Base-by-base conservation (phyloP, 805 yeast species). In the Nakazawaea ambrosiae region DNA sequence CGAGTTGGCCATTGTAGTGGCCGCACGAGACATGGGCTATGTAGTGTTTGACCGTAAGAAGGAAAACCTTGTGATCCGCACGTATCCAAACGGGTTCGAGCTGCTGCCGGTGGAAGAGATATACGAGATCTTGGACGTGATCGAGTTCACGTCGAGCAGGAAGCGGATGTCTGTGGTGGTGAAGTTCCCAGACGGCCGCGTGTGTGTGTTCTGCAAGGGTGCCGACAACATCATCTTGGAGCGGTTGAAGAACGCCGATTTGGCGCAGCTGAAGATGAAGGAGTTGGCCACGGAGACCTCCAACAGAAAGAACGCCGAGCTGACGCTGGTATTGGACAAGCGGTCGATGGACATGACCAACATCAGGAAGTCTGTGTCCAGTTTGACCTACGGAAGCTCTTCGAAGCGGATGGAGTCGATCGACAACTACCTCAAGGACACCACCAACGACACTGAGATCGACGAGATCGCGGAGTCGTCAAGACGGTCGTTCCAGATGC, bases 131-230 rank as follows among this genome's bases (percentile, higher is more conserved):
- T 61, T 92, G 44, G 90, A 92, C 42, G 72, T 75, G 2, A 79
- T 92, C 41, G 97, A 90, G 40, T 92, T 92, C 52, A 68, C 90
- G 1, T 85, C 96, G 1, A 65, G 78, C 3, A 75, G 99, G 51
- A 92, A 92, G 60, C 72, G 98, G 53, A 92, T 92, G 99, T 86
- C 97, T 0, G 76, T 85, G n/a, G 55, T 90, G 8, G 79, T 88
- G 1, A 69, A 62, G 43, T 75, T 84, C 48, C 96, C 97, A 0
- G 82, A 84, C 53, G 75, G 75, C 5, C 70, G 82, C 41, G 70
- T 88, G 17, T 75, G 90, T 32, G 52, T 92, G 45, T 63, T 92
- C 30, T 87, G 96, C 60, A 92, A 92, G 60, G 99, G 98, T 38
- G 98, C 99, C 2, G 98, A 92, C 56, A 86, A 86, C 50, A 72